Evolutionary conservation across 2,329 filamentous ascomycete species (phyloP).

Genomic region (Cytospora chrysosperma): DNA sequence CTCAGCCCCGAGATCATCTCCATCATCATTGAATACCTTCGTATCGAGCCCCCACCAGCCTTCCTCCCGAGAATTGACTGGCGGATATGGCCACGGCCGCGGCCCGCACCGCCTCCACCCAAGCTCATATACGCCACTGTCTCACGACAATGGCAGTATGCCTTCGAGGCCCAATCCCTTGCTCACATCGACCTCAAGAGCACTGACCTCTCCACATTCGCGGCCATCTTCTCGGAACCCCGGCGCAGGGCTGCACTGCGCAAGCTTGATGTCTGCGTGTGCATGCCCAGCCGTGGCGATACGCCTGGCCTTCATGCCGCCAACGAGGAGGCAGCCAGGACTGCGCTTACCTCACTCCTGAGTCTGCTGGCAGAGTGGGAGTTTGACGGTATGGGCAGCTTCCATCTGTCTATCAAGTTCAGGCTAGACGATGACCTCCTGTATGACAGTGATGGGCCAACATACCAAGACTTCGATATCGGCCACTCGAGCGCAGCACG

Average conservation of each 20-base stretch:
- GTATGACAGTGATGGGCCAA: background rate
- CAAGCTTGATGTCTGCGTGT: background rate
- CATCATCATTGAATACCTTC: background rate
- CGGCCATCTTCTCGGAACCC: background rate
- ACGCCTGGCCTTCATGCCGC: background rate
- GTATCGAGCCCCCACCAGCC: background rate
- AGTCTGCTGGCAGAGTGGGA: background rate
- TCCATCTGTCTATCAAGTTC: background rate
- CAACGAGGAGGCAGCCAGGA: background rate
- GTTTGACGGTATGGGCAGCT: background rate
- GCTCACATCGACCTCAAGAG: background rate
- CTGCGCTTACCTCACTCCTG: background rate
- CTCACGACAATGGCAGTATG: background rate
- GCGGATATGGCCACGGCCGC: background rate
- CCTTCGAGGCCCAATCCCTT: background rate
- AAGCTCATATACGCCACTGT: background rate
- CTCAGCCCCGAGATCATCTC: background rate
- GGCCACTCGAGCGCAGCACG: background rate
- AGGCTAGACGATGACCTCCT: background rate
- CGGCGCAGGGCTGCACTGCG: background rate
- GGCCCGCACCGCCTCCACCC: background rate
- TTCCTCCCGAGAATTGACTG: too few relatives aligned
- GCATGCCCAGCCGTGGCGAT: background rate
- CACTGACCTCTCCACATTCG: background rate
- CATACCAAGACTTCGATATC: background rate